A percentile compares a stretch with the other conserved stretches of the same genome.
phyloP scores from a whole-genome alignment of 345 rosid species.

The Dipteronia dyeriana region DNA sequence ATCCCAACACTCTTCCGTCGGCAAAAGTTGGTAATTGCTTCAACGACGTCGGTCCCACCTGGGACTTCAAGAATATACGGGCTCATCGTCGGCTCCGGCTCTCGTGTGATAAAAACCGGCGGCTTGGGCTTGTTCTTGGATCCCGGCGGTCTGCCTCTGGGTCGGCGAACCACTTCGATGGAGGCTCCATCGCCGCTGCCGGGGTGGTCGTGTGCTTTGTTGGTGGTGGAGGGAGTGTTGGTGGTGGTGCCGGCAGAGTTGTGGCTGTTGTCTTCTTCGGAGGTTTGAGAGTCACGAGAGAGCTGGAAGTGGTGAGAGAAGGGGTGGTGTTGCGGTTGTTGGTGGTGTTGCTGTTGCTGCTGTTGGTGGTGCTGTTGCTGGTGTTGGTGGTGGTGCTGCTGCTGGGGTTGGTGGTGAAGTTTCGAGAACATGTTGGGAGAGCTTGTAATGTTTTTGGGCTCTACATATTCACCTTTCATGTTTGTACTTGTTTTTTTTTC shows the following conservation, averaged over 20 bases:
- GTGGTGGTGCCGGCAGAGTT: slow-evolving; percentile 21
- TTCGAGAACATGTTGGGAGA: slow-evolving; percentile 57
- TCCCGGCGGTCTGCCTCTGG: slow-evolving; percentile 89
- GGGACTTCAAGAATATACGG: slow-evolving; percentile 90
- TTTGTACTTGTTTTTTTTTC: slow-evolving; percentile 2
- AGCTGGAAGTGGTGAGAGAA: slow-evolving; percentile 53
- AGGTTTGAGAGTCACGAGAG: slow-evolving; percentile 38
- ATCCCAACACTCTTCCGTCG: slow-evolving; percentile 60
- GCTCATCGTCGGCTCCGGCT: slow-evolving; percentile 70
- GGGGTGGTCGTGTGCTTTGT: slow-evolving; percentile 7
- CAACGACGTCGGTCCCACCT: slow-evolving; percentile 71
- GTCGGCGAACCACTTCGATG: slow-evolving; percentile 77
- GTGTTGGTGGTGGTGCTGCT: slow-evolving; percentile 23
- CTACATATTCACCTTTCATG: slow-evolving; percentile 72
- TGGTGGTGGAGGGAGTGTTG: slow-evolving; percentile 21
- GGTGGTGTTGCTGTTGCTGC: slow-evolving; percentile 33
- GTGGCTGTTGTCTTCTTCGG: slow-evolving; percentile 29
- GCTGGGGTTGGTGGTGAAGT: slow-evolving; percentile 36
- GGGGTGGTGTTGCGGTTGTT: slow-evolving; percentile 33
- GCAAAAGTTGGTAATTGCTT: slow-evolving; percentile 64
- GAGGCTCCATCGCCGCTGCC: slow-evolving; percentile 54
- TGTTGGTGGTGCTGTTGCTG: slow-evolving; percentile 26
- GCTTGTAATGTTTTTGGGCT: slow-evolving; percentile 26
- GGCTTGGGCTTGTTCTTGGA: slow-evolving; percentile 88
- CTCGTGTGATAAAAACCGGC: slow-evolving; percentile 61